Base-by-base conservation (phyloP, 2,329 filamentous ascomycete species). In the Paracamarosporium sp. region DNA sequence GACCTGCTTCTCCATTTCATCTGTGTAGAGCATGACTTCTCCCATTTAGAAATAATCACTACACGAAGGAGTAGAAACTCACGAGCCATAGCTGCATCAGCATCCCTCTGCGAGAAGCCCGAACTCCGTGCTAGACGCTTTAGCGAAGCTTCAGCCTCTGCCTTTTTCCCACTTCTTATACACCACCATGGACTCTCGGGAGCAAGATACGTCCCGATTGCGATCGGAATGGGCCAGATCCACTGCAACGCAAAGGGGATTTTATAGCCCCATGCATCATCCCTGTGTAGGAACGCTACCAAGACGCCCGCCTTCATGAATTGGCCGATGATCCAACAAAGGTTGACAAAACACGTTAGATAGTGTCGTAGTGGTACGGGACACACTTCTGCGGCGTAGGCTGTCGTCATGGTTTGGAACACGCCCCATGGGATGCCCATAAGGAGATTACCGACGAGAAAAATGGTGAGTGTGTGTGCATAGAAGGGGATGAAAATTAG, bases 11-110 rank as follows among this genome's bases (percentile, higher is more conserved):
- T 96, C 92, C 8, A 93, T 79, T 0, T 88, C 88, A 1, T 90
- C 92, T 0, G 92, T 96, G 69, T 93, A 90, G 1, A 91, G 85
- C 88, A 96, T 95, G 88, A 94, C 50, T 50, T 33, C n/a, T 28
- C 15, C 25, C 4, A 17, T 11, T 57, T 55, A 27, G 17, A 55
- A 50, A 27, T 57, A 44, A 7, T 51, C 46, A 20, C 50, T 28
- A n/a, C 30, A 25, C n/a, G 61, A 20, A 2, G 28, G 31, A 4
- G 25, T 24, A 1, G 60, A 51, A 5, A 59, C 64, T 0, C 61
- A 50, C 47, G 22, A 17, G 47, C 35, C 36, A 50, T 40, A 20
- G 47, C 57, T 12, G 27, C 46, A 5, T 65, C 53, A 1, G 62
- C 43, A 20, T 61, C 55, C 5, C 45, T 50, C 5, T 53, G 46